Percentiles rank a stretch among this genome's conserved stretches.
Evolutionary conservation across 163 green algal genomes (phyloP).

Genomic region (Chlorella variabilis): DNA sequence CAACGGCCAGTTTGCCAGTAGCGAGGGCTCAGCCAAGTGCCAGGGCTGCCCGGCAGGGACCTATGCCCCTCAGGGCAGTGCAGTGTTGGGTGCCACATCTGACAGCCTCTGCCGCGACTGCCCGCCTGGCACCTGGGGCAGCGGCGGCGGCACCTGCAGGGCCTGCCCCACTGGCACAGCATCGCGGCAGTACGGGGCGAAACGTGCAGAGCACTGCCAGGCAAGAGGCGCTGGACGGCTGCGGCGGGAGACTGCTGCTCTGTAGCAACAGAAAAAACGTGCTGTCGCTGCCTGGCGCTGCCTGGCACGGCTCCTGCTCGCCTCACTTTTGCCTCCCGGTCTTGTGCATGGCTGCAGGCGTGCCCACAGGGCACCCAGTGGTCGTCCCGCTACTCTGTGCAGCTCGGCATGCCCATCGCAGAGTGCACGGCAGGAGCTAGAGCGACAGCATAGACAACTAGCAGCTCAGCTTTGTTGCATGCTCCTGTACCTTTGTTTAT

Average conservation of each 20-base stretch:
- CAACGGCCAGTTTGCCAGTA: neutral
- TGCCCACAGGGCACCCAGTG: neutral
- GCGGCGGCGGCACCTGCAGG: neutral
- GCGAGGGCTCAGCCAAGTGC: neutral
- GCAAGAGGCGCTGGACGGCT: no score
- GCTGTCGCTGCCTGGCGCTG: no score
- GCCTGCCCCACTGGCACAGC: neutral
- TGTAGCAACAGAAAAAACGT: no score
- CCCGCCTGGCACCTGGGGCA: neutral
- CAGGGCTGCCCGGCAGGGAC: neutral
- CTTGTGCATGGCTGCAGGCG: no score
- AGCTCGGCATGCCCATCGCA: neutral
- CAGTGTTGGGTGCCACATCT: neutral
- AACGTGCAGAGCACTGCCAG: neutral
- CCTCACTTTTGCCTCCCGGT: no score
- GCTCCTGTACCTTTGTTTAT: no score
- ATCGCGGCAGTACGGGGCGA: neutral
- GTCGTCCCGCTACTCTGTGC: neutral
- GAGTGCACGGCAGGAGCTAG: neutral
- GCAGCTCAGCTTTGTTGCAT: no score
- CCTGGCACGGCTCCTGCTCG: no score
- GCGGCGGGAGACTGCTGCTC: no score
- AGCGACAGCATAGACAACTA: neutral
- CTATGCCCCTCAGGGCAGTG: neutral
- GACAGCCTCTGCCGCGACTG: neutral